Percentiles rank a stretch among this genome's conserved stretches.
phyloP scores from a whole-genome alignment of 179 eudicot species.

The Beta corolliflora region DNA sequence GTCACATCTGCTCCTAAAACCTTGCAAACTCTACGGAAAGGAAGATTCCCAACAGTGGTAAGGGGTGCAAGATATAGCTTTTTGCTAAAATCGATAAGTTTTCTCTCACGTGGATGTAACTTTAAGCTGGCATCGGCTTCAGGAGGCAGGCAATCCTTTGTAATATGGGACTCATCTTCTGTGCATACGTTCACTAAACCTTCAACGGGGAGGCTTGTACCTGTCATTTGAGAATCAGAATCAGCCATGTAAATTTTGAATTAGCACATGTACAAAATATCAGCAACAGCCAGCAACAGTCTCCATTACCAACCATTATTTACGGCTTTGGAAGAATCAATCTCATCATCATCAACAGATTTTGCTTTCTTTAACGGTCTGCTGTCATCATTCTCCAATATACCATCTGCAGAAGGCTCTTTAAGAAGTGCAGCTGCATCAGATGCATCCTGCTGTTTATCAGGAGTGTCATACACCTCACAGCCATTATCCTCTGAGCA shows the following conservation, averaged over 20 bases:
- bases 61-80: constrained; percentile 96
- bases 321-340: constrained; percentile 27
- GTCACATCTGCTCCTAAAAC: constrained; percentile 92
- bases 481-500: constrained; percentile 40
- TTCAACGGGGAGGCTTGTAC: constrained; percentile 31
- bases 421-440: constrained; percentile 33
- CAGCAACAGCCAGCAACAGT: background rate
- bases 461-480: constrained; percentile 30
- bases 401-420: constrained; percentile 34
- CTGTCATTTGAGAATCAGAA: constrained; percentile 27
- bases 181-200: constrained; percentile 33
- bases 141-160: constrained; percentile 30
- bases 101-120: constrained; percentile 71
- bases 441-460: constrained; percentile 31
- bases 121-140: constrained; percentile 78
- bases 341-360: constrained; percentile 48
- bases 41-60: constrained; percentile 97
- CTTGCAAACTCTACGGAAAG: constrained; percentile 93
- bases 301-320: constrained; percentile 42
- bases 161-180: constrained; percentile 31
- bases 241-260: background rate
- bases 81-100: constrained; percentile 83
- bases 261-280: background rate
- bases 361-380: constrained; percentile 77
- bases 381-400: constrained; percentile 42